Conservation (phyloP, 768 basidiomycete species). For the Cyathus striatus region DNA sequence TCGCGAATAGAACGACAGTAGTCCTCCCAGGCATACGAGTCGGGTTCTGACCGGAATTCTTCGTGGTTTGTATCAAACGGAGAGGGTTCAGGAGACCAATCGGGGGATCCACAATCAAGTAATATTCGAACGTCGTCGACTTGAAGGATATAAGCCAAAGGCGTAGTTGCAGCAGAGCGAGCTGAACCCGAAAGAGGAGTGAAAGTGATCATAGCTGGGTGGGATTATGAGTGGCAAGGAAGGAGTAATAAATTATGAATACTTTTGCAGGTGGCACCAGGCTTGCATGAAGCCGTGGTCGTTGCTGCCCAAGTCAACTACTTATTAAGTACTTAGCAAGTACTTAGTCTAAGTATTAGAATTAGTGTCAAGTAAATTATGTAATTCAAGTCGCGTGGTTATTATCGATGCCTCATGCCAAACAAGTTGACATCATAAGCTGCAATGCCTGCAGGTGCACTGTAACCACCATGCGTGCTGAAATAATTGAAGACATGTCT, state of each 20-base stretch:
- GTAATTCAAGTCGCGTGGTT: background rate
- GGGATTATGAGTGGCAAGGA: slow-evolving; percentile 8
- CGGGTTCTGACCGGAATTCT: slow-evolving; percentile 19
- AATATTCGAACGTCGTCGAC: slow-evolving; percentile 92
- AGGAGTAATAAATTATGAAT: no score
- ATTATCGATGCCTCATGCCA: background rate
- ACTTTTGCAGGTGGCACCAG: no score
- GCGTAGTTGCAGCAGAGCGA: slow-evolving; percentile 53
- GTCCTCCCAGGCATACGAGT: slow-evolving; percentile 47
- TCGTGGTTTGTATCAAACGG: slow-evolving; percentile 23
- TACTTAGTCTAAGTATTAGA: no score
- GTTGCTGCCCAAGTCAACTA: no score
- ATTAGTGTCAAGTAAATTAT: no score
- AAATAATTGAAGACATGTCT: no score
- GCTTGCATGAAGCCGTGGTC: no score
- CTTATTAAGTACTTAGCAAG: no score
- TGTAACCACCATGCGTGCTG: no score
- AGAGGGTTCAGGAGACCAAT: slow-evolving; percentile 66
- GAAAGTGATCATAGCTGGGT: slow-evolving; percentile 80
- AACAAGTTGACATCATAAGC: background rate
- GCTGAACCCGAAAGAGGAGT: slow-evolving; percentile 87
- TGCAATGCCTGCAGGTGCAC: no score
- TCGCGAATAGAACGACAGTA: slow-evolving; percentile 67
- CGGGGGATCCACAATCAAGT: slow-evolving; percentile 91
- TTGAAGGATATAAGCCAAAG: slow-evolving; percentile 83